Percentiles rank a stretch among this genome's conserved stretches.
Evolutionary conservation across 306 rosid species (phyloP).

Genomic region (Luffa aegyptiaca): DNA sequence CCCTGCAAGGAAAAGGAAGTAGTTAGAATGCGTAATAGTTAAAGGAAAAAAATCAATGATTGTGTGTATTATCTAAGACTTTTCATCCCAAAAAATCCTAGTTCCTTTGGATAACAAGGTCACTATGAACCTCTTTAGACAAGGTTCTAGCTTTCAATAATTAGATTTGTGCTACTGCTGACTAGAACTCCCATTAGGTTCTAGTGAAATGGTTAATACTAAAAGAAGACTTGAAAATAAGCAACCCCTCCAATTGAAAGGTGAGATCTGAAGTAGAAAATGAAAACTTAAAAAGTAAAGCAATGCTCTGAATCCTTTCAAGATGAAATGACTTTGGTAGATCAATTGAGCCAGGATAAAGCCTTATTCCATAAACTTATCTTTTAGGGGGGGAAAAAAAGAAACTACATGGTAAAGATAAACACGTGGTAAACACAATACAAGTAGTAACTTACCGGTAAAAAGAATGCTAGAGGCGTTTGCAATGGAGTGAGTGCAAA

Average conservation of each 20-base stretch:
- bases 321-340: background rate
- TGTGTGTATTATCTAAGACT: background rate
- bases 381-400: background rate
- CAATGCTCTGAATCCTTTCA: background rate
- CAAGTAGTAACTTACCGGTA: conserved; percentile 58
- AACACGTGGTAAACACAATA: background rate
- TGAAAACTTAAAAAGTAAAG: background rate
- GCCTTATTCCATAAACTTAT: background rate
- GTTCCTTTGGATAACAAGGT: background rate
- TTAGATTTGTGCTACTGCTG: background rate
- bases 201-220: background rate
- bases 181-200: background rate
- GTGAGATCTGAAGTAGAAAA: background rate
- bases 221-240: background rate
- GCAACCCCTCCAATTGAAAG: background rate
- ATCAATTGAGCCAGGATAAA: background rate
- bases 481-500: conserved; percentile 73
- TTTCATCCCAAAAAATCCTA: background rate
- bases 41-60: background rate
- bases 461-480: conserved; percentile 61
- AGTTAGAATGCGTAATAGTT: background rate
- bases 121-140: background rate
- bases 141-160: background rate
- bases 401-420: background rate
- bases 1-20: conserved; percentile 37